Base-by-base conservation (phyloP, 148 eudicot genomes). In the Rhododendron henanense region DNA sequence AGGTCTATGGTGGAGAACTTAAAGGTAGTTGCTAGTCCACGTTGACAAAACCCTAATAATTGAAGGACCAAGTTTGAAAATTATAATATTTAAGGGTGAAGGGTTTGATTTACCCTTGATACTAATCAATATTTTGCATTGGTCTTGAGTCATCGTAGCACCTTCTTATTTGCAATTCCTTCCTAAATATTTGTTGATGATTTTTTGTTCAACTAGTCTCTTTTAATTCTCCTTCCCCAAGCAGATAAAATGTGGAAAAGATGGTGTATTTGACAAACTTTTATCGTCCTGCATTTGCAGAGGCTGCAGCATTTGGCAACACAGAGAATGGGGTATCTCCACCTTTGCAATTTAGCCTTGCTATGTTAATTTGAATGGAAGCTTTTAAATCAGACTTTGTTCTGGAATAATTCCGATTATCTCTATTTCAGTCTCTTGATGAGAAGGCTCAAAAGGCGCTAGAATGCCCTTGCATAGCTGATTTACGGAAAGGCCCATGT, bases 381-480 rank as follows among this genome's bases (percentile, higher is more conserved):
- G 28, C 37, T 78, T 31, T 69, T 61, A 50, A 9, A 19, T 45
- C n/a, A 15, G 15, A 63, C 69, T 71, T 75, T 67, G 51, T 85
- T 59, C 74, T 77, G 5, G 81, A 87, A 41, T 82, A 48, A 85
- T 61, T 67, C 77, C 4, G 74, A 87, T 50, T 80, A 63, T 57
- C 37, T 86, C 45, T 18, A 44, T 90, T 87, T 63, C 91, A 94
- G 94, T 92, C 98, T 85, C 87, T 92, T 80, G 99, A 96, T 85
- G 94, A 87, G 59, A 91, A 92, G 87, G 98, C 99, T 83, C 89
- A 88, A 74, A 95, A 93, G 88, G 98, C 98, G 7, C 84, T 96
- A 81, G 94, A 96, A 78, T 96, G 98, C 90, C 99, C 99, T 75
- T 95, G 99, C 84, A 91, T 96, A 50, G 94, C 95, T 86, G 94